These are phyloP conservation scores for Trichosanthes cucumerina DNA, from an alignment of 306 rosid genomes.

Conservation along the genomic window DNA sequence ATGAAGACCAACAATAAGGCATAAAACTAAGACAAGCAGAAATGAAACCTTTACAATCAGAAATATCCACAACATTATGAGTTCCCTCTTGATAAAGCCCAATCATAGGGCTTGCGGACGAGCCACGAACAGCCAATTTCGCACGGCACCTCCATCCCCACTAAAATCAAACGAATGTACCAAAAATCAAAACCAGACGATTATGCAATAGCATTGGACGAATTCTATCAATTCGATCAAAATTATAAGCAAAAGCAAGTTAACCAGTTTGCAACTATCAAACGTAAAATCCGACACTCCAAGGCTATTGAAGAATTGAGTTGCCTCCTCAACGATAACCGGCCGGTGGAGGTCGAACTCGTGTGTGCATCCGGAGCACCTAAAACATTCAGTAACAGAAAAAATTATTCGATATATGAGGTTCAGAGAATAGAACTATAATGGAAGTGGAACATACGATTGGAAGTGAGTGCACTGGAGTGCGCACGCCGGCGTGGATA, in stretches of 20 bases:
- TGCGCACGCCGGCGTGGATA: conserved; percentile 49
- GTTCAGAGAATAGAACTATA: background rate
- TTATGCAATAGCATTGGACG: background rate
- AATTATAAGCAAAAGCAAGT: background rate
- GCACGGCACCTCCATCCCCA: conserved; percentile 99
- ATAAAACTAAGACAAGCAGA: background rate
- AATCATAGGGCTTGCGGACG: conserved; percentile 45
- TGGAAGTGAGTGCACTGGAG: conserved; percentile 82
- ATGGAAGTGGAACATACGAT: conserved; percentile 35
- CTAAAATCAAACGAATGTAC: conserved; percentile 17
- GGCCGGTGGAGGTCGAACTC: conserved; percentile 86
- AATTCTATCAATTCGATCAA: background rate
- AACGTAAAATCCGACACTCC: conserved; percentile 75
- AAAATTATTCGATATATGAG: background rate
- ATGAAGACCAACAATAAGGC: background rate
- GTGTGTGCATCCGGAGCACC: conserved; percentile 90
- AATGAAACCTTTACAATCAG: conserved; percentile 62
- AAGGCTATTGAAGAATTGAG: conserved; percentile 46
- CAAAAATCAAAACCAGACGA: background rate
- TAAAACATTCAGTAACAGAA: conserved; percentile 13
- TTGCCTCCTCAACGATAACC: conserved; percentile 55
- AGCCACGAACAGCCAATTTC: conserved; percentile 84
- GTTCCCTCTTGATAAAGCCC: conserved; percentile 91
- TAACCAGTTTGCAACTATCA: conserved; percentile 66
- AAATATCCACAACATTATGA: conserved; percentile 79